These are phyloP conservation scores for Ceratobasidium sp. DNA, from an alignment of 1,284 basidiomycete genomes.

Conservation along the genomic window DNA sequence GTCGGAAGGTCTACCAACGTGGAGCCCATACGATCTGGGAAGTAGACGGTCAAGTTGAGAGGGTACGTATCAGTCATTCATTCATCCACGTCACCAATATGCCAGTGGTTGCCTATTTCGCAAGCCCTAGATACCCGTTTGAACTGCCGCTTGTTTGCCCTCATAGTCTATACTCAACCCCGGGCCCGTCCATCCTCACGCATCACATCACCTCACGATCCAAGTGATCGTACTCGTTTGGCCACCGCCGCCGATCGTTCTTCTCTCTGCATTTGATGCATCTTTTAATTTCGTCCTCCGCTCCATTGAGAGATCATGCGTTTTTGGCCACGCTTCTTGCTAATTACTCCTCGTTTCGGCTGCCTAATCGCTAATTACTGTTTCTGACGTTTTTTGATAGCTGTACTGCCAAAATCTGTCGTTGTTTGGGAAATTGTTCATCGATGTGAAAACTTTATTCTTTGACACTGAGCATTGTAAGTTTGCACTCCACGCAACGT, in stretches of 20 bases:
- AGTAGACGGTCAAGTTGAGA: slow-evolving; percentile 87
- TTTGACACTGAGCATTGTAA: slow-evolving; percentile 88
- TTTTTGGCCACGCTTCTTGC: slow-evolving; percentile 18
- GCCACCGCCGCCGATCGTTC: slow-evolving; percentile 18
- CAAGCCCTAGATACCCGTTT: slow-evolving; percentile 6
- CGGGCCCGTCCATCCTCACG: slow-evolving; percentile 19
- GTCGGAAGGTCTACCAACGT: slow-evolving; percentile 87
- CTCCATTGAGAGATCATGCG: slow-evolving; percentile 10
- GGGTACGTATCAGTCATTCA: slow-evolving; percentile 10
- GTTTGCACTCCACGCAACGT: slow-evolving; percentile 44
- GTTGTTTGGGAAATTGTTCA: slow-evolving; percentile 98
- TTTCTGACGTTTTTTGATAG: slow-evolving; percentile 53
- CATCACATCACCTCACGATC: slow-evolving; percentile 19
- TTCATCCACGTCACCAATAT: background rate
- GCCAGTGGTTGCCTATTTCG: background rate
- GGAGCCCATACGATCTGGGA: slow-evolving; percentile 95
- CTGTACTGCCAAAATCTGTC: slow-evolving; percentile 96
- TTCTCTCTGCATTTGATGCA: slow-evolving; percentile 8
- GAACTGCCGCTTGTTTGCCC: background rate
- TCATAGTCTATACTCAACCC: background rate
- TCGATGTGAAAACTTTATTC: slow-evolving; percentile 97
- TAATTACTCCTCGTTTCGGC: slow-evolving; percentile 12
- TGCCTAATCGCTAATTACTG: background rate
- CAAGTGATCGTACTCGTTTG: slow-evolving; percentile 9
- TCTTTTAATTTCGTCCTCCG: slow-evolving; percentile 32